A percentile compares a stretch with the other conserved stretches of the same genome.
Evolutionary conservation across 31 red algal genomes (phyloP).

Genomic region (Asparagopsis taxiformis): DNA sequence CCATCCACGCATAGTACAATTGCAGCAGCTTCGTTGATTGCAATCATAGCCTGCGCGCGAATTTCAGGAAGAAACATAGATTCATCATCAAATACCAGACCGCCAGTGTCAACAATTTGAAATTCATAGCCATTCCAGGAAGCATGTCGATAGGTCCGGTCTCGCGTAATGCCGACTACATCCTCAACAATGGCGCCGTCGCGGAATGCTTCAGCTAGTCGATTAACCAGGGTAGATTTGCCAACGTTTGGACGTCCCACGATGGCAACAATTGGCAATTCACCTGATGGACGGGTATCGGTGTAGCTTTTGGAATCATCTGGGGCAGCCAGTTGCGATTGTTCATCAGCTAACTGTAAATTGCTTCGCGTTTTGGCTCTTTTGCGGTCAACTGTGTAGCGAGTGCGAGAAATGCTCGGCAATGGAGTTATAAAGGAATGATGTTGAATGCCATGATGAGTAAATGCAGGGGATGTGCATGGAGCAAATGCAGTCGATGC

Average conservation of each 20-base stretch:
- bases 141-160: slow-evolving; percentile 85
- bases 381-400: too few relatives aligned
- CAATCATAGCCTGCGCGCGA: slow-evolving; percentile 82
- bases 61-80: slow-evolving; percentile 83
- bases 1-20: slow-evolving; percentile 89
- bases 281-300: too few relatives aligned
- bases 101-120: slow-evolving; percentile 95
- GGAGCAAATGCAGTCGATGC: too few relatives aligned
- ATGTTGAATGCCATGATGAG: too few relatives aligned
- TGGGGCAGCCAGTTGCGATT: too few relatives aligned
- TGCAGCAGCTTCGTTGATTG: slow-evolving; percentile 75
- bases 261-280: slow-evolving; percentile 82
- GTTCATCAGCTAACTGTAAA: too few relatives aligned
- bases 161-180: slow-evolving; percentile 92
- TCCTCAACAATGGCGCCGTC: slow-evolving; percentile 89
- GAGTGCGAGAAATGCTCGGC: too few relatives aligned
- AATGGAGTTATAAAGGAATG: too few relatives aligned
- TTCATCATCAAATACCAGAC: slow-evolving; percentile 90
- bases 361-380: too few relatives aligned
- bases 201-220: slow-evolving; percentile 66
- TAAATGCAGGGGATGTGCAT: too few relatives aligned
- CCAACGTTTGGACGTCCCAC: slow-evolving; percentile 97
- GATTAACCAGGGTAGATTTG: slow-evolving; percentile 98
- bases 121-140: slow-evolving; percentile 72
- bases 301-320: too few relatives aligned